phyloP scores from a whole-genome alignment of 2,329 filamentous ascomycete species.

The Kalmusia sp. region DNA sequence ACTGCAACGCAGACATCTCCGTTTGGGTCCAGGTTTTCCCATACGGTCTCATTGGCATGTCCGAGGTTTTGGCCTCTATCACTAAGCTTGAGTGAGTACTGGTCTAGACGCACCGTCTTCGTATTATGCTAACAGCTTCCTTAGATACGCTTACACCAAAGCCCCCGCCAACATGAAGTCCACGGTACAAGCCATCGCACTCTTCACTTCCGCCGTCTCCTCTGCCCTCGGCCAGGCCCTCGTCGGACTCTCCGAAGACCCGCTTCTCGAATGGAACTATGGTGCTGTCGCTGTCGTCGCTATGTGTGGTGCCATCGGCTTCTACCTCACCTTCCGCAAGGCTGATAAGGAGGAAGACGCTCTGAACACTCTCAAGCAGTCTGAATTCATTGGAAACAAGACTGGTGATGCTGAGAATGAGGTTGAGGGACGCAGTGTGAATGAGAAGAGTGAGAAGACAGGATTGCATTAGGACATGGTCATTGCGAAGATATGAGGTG shows the following conservation, averaged over 20 bases:
- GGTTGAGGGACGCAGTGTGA: constrained; percentile 10
- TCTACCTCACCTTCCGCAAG: constrained; percentile 27
- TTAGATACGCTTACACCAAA: constrained; percentile 37
- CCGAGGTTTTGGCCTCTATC: constrained; percentile 71
- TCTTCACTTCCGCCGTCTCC: constrained; percentile 44
- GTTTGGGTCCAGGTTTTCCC: constrained; percentile 63
- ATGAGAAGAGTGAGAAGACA: constrained; percentile 5
- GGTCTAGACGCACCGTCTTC: constrained; percentile 60
- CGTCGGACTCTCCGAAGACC: constrained; percentile 40
- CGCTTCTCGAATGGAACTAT: constrained; percentile 43
- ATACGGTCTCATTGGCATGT: constrained; percentile 63
- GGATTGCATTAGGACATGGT: neutral
- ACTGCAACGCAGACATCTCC: constrained; percentile 55
- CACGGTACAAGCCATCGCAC: constrained; percentile 42
- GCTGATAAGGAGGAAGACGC: constrained; percentile 29
- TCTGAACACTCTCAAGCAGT: constrained; percentile 21
- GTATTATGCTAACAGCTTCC: neutral
- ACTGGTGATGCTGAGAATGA: constrained; percentile 8
- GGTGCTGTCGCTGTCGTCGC: constrained; percentile 32
- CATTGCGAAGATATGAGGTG: no score
- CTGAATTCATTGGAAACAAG: constrained; percentile 18
- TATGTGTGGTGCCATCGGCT: constrained; percentile 24
- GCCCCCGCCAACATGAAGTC: constrained; percentile 68
- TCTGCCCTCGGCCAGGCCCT: constrained; percentile 41
- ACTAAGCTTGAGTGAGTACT: constrained; percentile 73